Evolutionary conservation across 208 protist genomes (phyloP).

Genomic region (Naegleria gruberi): DNA sequence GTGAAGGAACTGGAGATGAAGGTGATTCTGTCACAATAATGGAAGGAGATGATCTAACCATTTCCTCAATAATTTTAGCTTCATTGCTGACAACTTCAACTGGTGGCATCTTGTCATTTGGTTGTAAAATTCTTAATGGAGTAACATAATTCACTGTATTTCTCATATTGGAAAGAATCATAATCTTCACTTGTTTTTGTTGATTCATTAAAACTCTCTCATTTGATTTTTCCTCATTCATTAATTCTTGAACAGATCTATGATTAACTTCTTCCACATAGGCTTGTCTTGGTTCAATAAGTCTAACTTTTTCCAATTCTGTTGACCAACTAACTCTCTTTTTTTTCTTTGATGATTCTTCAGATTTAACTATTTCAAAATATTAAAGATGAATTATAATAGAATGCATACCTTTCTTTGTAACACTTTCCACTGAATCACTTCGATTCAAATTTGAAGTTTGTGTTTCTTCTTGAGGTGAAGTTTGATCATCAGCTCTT

Average conservation of each 20-base stretch:
- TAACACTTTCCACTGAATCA: background rate
- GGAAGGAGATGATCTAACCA: background rate
- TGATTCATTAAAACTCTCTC: background rate
- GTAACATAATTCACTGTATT: background rate
- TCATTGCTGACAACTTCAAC: background rate
- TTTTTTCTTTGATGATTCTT: background rate
- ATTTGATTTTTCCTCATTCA: slow-evolving; percentile 4
- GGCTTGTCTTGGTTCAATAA: background rate
- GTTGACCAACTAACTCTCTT: background rate
- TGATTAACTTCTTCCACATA: background rate
- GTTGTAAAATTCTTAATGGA: background rate
- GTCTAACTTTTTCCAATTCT: background rate
- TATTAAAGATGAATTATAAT: background rate
- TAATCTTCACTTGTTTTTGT: background rate
- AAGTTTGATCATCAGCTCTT: background rate
- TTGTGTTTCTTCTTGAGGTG: background rate
- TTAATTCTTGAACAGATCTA: background rate
- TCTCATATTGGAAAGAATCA: background rate
- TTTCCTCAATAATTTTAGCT: background rate
- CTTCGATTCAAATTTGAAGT: background rate
- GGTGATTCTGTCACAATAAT: background rate
- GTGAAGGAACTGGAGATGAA: background rate
- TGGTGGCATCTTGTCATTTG: background rate
- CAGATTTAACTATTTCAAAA: background rate
- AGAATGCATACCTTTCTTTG: background rate